Base-by-base conservation (phyloP, 768 basidiomycete species). In the Calocybe gangraenosa region DNA sequence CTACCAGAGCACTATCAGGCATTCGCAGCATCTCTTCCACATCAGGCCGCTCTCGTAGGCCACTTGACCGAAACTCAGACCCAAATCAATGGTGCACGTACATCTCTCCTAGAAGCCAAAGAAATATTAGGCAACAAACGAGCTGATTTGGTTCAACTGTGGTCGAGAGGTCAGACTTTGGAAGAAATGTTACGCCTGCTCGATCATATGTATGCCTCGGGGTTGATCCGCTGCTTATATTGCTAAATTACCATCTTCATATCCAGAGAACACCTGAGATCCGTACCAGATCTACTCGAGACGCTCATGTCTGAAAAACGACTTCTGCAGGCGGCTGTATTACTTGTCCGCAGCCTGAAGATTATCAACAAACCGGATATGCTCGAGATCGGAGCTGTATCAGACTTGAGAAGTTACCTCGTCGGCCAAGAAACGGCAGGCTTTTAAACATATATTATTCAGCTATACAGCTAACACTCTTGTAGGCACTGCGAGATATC, bases 181-280 rank as follows among this genome's bases (percentile, higher is more conserved):
- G 88, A 95, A 58, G 96, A 98, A 64, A 98, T 98, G 92, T 76
- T 94, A 58, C 81, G 81, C 35, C 74, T 97, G n/a, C 61, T 99
- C 50, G 93, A 97, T 61, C 87, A 92, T 59, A 95, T 98, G 95
- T 94, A 54, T 49, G 87, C 64, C 13, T 19, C 40, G 18, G 7
- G 23, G 10, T 4, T 38, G 23, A 10, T 38, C 37, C 32, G 8
- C 28, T 14, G 17, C 11, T 31, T n/a, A 40, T 39, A 33, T 37
- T 49, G 56, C 48, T 58, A 57, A 51, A 54, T 34, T 32, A 36
- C 35, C 47, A 20, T 20, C 13, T 39, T 33, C 30, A 5, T 28
- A 28, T n/a, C 25, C 34, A 97, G 94, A 36, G 96, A 99, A 60
- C 76, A 87, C 55, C 69, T 99, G 32, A 93, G 92, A 64, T 74